These are phyloP conservation scores for Paraurostyla sp. DNA, from an alignment of 73 alveolate genomes.

Conservation along the genomic window DNA sequence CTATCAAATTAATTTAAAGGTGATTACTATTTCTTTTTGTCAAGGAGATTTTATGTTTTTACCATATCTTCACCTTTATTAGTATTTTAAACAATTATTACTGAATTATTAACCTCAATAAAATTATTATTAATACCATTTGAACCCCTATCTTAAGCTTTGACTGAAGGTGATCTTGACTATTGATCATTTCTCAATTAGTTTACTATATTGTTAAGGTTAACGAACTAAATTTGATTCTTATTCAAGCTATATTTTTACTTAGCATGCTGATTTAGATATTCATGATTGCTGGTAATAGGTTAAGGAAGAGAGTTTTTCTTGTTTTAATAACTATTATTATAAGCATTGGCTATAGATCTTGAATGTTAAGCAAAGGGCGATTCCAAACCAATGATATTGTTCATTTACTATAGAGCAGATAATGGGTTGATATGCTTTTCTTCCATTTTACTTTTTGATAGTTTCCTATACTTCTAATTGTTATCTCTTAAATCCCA, in stretches of 20 bases:
- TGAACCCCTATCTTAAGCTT: background rate
- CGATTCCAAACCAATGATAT: background rate
- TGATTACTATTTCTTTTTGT: background rate
- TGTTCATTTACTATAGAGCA: background rate
- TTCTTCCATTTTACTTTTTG: constrained; percentile 3
- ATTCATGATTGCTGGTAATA: background rate
- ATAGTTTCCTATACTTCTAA: background rate
- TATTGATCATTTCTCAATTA: background rate
- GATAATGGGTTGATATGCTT: background rate
- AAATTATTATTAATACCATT: background rate
- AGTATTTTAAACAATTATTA: background rate
- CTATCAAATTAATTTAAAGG: background rate
- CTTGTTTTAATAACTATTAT: too few relatives aligned
- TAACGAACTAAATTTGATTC: background rate
- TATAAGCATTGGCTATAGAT: background rate
- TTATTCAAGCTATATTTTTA: background rate
- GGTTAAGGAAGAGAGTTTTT: too few relatives aligned
- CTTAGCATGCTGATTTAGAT: background rate
- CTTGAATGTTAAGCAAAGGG: constrained; percentile 14
- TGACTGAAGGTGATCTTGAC: background rate
- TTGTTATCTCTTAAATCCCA: constrained; percentile 30
- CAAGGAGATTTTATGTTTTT: background rate
- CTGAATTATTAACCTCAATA: constrained; percentile 41
- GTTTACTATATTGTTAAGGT: background rate
- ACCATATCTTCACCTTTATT: background rate